Evolutionary conservation across 139 green algal genomes (phyloP).

Genomic region (Micromonas pusilla): DNA sequence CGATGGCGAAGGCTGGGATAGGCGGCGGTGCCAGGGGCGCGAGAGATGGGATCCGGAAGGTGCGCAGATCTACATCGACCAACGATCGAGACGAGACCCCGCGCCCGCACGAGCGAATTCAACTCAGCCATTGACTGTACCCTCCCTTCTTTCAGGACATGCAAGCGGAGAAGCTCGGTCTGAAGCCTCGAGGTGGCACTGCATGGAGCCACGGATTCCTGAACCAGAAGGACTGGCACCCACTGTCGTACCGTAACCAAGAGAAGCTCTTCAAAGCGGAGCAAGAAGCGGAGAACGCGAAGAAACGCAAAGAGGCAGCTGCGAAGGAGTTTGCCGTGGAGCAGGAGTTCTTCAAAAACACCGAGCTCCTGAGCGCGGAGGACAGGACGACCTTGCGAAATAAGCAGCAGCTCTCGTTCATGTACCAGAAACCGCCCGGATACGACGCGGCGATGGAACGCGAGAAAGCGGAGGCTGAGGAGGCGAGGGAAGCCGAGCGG

Average conservation of each 20-base stretch:
- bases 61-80: no score
- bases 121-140: no score
- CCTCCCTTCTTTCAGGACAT: no score
- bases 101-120: no score
- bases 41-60: not conserved
- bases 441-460: constrained; percentile 54
- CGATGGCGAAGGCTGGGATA: not conserved
- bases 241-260: constrained; percentile 71
- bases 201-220: constrained; percentile 72
- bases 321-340: constrained; percentile 43
- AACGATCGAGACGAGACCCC: no score
- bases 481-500: not conserved
- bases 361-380: constrained; percentile 30
- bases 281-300: constrained; percentile 43
- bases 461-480: constrained; percentile 37
- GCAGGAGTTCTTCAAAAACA: constrained; percentile 60
- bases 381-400: constrained; percentile 28
- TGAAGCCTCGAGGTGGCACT: constrained; percentile 32
- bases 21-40: not conserved
- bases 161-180: constrained; percentile 28
- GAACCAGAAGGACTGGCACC: constrained; percentile 80
- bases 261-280: constrained; percentile 63
- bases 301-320: constrained; percentile 50
- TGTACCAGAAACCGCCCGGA: constrained; percentile 74
- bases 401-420: constrained; percentile 54